A percentile compares a stretch with the other conserved stretches of the same genome.
phyloP scores from a whole-genome alignment of 169 alveolate species.

The Perkinsus chesapeaki region DNA sequence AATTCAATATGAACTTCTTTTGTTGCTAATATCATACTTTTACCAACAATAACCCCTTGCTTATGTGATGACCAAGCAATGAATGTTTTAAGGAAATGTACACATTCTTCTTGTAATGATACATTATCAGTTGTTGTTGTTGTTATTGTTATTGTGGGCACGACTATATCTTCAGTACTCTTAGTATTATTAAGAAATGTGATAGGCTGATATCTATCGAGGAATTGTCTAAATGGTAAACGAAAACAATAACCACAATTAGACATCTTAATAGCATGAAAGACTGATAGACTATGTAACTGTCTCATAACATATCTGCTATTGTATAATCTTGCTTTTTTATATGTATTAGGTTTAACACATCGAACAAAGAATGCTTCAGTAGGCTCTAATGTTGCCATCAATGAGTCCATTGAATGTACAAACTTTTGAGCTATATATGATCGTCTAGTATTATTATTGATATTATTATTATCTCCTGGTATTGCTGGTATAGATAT shows the following conservation, averaged over 20 bases:
- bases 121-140: neutral
- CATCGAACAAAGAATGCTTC: conserved; percentile 36
- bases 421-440: neutral
- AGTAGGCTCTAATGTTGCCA: neutral
- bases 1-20: neutral
- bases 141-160: no score
- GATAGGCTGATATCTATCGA: neutral
- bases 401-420: neutral
- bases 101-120: neutral
- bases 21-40: neutral
- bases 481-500: no score
- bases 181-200: neutral
- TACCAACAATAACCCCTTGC: neutral
- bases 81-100: neutral
- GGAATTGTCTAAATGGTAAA: neutral
- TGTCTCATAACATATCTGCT: conserved; percentile 29
- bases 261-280: conserved; percentile 19
- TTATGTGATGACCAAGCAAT: neutral
- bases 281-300: conserved; percentile 25
- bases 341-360: conserved; percentile 31
- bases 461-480: neutral
- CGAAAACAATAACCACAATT: neutral
- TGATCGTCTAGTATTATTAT: neutral
- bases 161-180: no score
- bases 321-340: conserved; percentile 29